These are phyloP conservation scores for Pythium biforme DNA, from an alignment of 352 stramenopile species.

Conservation along the genomic window DNA sequence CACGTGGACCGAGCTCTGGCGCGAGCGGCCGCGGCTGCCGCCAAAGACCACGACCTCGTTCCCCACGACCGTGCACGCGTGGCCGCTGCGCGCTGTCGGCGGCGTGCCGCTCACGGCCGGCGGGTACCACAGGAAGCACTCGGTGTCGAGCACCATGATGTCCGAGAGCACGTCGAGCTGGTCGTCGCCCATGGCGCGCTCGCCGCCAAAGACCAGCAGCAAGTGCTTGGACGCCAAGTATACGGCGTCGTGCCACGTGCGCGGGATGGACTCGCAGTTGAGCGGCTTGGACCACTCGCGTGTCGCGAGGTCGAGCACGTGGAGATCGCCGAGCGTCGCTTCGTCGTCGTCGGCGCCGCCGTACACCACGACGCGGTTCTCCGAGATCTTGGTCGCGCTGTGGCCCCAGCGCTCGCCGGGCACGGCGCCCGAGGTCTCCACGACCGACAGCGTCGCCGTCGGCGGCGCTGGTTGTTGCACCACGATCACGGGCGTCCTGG, in stretches of 20 bases:
- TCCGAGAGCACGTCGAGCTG: constrained; percentile 76
- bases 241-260: constrained; percentile 91
- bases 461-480: neutral
- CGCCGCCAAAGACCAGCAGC: constrained; percentile 92
- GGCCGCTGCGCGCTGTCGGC: constrained; percentile 61
- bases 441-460: constrained; percentile 35
- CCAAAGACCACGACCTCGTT: constrained; percentile 82
- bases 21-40: constrained; percentile 62
- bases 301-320: constrained; percentile 82
- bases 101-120: constrained; percentile 74
- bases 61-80: constrained; percentile 72
- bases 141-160: constrained; percentile 91
- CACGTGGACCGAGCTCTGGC: constrained; percentile 74
- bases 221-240: constrained; percentile 87
- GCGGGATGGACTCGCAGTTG: constrained; percentile 88
- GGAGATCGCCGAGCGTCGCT: constrained; percentile 78
- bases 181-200: constrained; percentile 62
- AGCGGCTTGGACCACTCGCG: constrained; percentile 75
- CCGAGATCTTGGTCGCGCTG: constrained; percentile 85
- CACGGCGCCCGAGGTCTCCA: constrained; percentile 34
- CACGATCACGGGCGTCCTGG: constrained; percentile 5
- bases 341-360: constrained; percentile 89
- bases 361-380: constrained; percentile 88
- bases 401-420: constrained; percentile 87
- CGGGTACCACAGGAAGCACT: constrained; percentile 94